A percentile compares a stretch with the other conserved stretches of the same genome.
phyloP scores from a whole-genome alignment of 139 green algal genomes.

The Chlorella sp. region DNA sequence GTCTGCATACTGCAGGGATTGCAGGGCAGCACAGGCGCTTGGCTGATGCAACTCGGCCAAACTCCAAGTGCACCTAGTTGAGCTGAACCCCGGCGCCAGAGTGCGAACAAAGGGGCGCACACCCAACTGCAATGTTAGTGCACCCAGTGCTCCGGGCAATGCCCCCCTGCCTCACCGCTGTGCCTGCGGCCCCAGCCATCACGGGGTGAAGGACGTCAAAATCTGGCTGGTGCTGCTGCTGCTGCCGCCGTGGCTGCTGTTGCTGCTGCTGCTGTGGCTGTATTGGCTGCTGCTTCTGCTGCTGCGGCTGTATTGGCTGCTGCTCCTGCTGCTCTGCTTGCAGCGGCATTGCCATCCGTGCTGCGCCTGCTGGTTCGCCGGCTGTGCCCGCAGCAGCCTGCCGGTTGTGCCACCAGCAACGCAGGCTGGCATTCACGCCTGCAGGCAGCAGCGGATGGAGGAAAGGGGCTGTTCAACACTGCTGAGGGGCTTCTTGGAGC shows the following conservation, averaged over 20 bases:
- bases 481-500: too few relatives aligned
- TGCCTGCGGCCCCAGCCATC: slow-evolving; percentile 12
- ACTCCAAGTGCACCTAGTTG: too few relatives aligned
- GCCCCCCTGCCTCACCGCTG: not conserved
- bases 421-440: slow-evolving; percentile 9
- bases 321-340: not conserved
- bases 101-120: too few relatives aligned
- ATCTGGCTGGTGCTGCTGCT: not conserved
- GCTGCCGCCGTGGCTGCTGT: too few relatives aligned
- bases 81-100: too few relatives aligned
- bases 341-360: not conserved
- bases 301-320: not conserved
- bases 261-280: not conserved
- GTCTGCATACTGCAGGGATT: too few relatives aligned
- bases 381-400: not conserved
- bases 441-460: too few relatives aligned
- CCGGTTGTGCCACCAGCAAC: slow-evolving; percentile 16
- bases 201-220: not conserved
- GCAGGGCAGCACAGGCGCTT: too few relatives aligned
- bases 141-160: too few relatives aligned
- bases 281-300: not conserved
- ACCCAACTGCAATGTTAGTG: too few relatives aligned
- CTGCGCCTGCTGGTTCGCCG: not conserved
- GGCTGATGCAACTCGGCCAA: too few relatives aligned
- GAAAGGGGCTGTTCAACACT: too few relatives aligned